phyloP scores from a whole-genome alignment of 306 rosid genomes.

The Macrotyloma uniflorum region DNA sequence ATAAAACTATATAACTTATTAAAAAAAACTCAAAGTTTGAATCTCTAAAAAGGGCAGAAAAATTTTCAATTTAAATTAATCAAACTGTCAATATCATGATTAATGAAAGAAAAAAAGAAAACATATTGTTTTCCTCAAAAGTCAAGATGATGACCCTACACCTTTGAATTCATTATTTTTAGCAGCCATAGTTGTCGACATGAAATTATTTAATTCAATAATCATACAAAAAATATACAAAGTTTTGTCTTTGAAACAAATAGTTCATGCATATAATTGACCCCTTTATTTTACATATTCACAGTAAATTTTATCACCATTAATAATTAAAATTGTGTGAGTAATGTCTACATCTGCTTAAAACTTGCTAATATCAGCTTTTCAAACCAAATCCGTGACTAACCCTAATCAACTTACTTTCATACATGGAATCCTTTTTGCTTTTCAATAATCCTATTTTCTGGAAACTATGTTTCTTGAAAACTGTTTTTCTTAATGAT shows the following conservation, averaged over 20 bases:
- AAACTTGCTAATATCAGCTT: not conserved
- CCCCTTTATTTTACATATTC: not conserved
- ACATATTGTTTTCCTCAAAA: not conserved
- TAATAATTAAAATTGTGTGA: not conserved
- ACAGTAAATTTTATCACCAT: not conserved
- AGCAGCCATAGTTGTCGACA: not conserved
- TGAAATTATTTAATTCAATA: constrained; percentile 6
- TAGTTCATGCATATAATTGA: not conserved
- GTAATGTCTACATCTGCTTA: not conserved
- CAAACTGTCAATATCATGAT: not conserved
- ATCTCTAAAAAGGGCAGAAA: too few relatives aligned
- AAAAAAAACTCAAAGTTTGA: too few relatives aligned
- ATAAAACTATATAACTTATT: too few relatives aligned
- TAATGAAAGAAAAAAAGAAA: not conserved
- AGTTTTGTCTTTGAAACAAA: not conserved
- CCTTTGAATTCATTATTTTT: not conserved
- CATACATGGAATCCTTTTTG: too few relatives aligned
- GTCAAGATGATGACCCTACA: not conserved
- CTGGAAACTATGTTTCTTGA: not conserved
- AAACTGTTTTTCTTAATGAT: too few relatives aligned
- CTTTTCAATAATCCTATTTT: too few relatives aligned
- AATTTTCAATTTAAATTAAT: too few relatives aligned
- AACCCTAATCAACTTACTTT: not conserved
- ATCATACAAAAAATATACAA: too few relatives aligned
- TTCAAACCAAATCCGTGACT: not conserved